Evolutionary conservation across 331 rosid genomes (phyloP).

Genomic region (Saraca asoca): DNA sequence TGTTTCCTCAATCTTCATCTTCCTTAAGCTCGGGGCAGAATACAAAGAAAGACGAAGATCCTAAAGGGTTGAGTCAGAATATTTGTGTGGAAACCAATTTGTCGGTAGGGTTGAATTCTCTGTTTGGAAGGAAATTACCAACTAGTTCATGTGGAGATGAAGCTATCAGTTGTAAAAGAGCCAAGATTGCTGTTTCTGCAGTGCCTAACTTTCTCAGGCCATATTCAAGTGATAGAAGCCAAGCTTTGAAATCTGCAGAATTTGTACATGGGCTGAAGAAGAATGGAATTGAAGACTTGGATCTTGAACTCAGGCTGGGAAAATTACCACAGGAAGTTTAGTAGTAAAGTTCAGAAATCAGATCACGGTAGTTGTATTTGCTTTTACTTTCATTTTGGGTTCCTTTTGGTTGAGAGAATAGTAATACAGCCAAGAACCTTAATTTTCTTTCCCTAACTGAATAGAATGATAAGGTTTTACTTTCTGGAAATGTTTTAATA

Average conservation of each 20-base stretch:
- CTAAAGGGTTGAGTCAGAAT: slow-evolving; percentile 17
- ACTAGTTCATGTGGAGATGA: slow-evolving; percentile 36
- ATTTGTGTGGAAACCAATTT: slow-evolving; percentile 57
- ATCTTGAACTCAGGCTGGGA: slow-evolving; percentile 96
- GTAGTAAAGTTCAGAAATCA: slow-evolving; percentile 9
- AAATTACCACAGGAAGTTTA: slow-evolving; percentile 48
- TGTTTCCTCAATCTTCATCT: slow-evolving; percentile 23
- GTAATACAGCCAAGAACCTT: slow-evolving; percentile 14
- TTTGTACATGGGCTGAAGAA: slow-evolving; percentile 17
- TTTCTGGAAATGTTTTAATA: slow-evolving; percentile 22
- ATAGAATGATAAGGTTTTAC: slow-evolving; percentile 36
- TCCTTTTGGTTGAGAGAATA: background rate
- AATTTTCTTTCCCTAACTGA: slow-evolving; percentile 28
- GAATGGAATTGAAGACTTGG: slow-evolving; percentile 59
- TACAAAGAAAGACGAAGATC: slow-evolving; percentile 34
- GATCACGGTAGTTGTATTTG: slow-evolving; percentile 13
- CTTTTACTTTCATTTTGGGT: background rate
- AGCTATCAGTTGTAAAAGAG: slow-evolving; percentile 42
- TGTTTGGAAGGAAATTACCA: slow-evolving; percentile 40
- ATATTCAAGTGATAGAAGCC: slow-evolving; percentile 35
- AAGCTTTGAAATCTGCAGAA: slow-evolving; percentile 36
- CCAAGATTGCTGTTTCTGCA: slow-evolving; percentile 43
- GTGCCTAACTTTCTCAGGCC: slow-evolving; percentile 41
- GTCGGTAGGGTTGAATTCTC: slow-evolving; percentile 53
- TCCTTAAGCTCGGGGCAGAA: slow-evolving; percentile 25